Conservation (phyloP, 1,139 yeast species). For the Pichia sp. region DNA sequence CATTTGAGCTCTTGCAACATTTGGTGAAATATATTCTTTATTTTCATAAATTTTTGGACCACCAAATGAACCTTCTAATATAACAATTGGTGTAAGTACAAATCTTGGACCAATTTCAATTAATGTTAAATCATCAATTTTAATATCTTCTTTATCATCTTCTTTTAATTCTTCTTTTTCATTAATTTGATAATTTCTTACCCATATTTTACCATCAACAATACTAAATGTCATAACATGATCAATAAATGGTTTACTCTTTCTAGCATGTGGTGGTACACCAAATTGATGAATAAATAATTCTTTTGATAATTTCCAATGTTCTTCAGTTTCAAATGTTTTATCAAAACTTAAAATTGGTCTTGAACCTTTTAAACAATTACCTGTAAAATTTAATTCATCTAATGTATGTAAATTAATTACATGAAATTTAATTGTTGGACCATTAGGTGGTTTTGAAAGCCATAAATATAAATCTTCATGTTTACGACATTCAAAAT, state of each 20-base stretch:
- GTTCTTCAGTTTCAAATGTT: constrained; percentile 58
- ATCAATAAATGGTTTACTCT: constrained; percentile 89
- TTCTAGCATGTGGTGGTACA: constrained; percentile 94
- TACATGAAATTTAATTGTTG: constrained; percentile 87
- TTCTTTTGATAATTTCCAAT: constrained; percentile 74
- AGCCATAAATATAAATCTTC: constrained; percentile 93
- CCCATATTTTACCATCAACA: constrained; percentile 93
- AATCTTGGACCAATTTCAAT: constrained; percentile 97
- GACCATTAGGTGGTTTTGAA: constrained; percentile 97
- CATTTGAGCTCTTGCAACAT: constrained; percentile 85
- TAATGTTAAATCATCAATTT: constrained; percentile 39
- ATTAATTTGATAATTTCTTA: constrained; percentile 87
- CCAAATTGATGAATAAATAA: constrained; percentile 83
- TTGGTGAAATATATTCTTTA: constrained; percentile 94
- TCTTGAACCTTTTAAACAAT: constrained; percentile 91
- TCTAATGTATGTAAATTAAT: constrained; percentile 96
- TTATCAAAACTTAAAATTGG: constrained; percentile 90
- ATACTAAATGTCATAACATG: constrained; percentile 91
- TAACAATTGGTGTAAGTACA: constrained; percentile 85
- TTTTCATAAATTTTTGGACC: constrained; percentile 98
- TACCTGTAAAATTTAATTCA: constrained; percentile 93
- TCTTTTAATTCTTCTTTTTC: constrained; percentile 47
- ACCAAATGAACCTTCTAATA: constrained; percentile 94
- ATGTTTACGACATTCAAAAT: constrained; percentile 95
- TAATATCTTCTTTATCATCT: constrained; percentile 25